Percentiles rank a stretch among this genome's conserved stretches.
Evolutionary conservation across 805 yeast species (phyloP).

Genomic region (Pichia paraexigua): DNA sequence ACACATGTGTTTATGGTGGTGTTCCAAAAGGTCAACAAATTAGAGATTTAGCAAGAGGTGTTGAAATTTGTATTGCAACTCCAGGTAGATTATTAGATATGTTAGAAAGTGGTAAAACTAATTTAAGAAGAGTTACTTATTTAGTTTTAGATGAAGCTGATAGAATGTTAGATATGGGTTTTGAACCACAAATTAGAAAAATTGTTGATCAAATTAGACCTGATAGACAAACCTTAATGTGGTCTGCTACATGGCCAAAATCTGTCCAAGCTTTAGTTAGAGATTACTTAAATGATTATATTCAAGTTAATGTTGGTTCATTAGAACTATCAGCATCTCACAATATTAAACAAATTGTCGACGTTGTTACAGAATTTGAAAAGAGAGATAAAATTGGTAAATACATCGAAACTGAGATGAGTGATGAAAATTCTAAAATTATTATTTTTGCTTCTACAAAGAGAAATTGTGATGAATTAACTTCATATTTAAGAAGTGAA

Average conservation of each 20-base stretch:
- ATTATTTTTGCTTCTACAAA: slow-evolving; percentile 93
- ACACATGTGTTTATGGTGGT: slow-evolving; percentile 98
- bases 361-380: slow-evolving; percentile 85
- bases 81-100: slow-evolving; percentile 98
- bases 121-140: slow-evolving; percentile 92
- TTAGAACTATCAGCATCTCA: slow-evolving; percentile 94
- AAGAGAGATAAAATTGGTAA: slow-evolving; percentile 85
- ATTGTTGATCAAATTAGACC: slow-evolving; percentile 96
- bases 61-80: slow-evolving; percentile 93
- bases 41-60: slow-evolving; percentile 92
- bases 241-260: slow-evolving; percentile 99
- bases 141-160: slow-evolving; percentile 98
- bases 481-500: slow-evolving; percentile 83
- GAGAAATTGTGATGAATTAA: slow-evolving; percentile 95
- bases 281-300: slow-evolving; percentile 86
- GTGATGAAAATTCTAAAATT: slow-evolving; percentile 62
- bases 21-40: slow-evolving; percentile 97
- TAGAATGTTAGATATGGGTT: slow-evolving; percentile 99
- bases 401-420: slow-evolving; percentile 76
- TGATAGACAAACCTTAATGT: slow-evolving; percentile 98
- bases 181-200: slow-evolving; percentile 98
- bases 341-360: slow-evolving; percentile 88
- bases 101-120: slow-evolving; percentile 92
- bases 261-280: slow-evolving; percentile 89
- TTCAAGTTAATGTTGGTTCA: slow-evolving; percentile 95